Percentiles rank a stretch among this genome's conserved stretches.
These are phyloP conservation scores for Corynespora cassiicola DNA, from an alignment of 2,329 filamentous ascomycete genomes.

Conservation along the genomic window DNA sequence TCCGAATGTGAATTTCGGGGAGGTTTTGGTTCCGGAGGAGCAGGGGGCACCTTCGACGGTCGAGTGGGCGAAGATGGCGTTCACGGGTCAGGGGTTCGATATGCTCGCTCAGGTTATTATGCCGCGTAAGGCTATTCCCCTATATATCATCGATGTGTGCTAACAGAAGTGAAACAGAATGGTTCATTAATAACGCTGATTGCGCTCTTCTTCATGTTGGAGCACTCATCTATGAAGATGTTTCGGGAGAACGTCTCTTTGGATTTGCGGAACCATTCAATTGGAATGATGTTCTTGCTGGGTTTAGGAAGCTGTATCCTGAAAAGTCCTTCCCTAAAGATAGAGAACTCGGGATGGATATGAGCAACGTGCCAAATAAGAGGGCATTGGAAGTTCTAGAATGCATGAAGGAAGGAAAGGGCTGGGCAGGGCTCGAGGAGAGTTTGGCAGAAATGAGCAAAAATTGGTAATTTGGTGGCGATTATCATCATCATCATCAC, in stretches of 20 bases:
- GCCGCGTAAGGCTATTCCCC: conserved; percentile 16
- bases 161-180: conserved; percentile 27
- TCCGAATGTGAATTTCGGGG: conserved; percentile 45
- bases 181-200: conserved; percentile 30
- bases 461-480: too few relatives aligned
- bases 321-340: conserved; percentile 41
- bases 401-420: conserved; percentile 31
- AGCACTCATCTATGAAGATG: conserved; percentile 54
- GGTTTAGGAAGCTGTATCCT: conserved; percentile 49
- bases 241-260: conserved; percentile 60
- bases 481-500: too few relatives aligned
- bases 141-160: not conserved
- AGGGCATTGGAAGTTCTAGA: conserved; percentile 33
- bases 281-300: conserved; percentile 52
- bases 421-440: conserved; percentile 34
- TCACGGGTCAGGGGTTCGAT: conserved; percentile 42
- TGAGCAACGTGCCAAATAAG: conserved; percentile 22
- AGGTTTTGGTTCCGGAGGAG: conserved; percentile 40
- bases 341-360: conserved; percentile 21
- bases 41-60: conserved; percentile 40
- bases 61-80: conserved; percentile 29
- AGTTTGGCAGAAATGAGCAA: conserved; percentile 25
- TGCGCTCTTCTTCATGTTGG: conserved; percentile 60
- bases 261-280: conserved; percentile 57
- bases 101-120: conserved; percentile 53